Base-by-base conservation (phyloP, 164 flowering plant genomes). In the Vitis rupestris region DNA sequence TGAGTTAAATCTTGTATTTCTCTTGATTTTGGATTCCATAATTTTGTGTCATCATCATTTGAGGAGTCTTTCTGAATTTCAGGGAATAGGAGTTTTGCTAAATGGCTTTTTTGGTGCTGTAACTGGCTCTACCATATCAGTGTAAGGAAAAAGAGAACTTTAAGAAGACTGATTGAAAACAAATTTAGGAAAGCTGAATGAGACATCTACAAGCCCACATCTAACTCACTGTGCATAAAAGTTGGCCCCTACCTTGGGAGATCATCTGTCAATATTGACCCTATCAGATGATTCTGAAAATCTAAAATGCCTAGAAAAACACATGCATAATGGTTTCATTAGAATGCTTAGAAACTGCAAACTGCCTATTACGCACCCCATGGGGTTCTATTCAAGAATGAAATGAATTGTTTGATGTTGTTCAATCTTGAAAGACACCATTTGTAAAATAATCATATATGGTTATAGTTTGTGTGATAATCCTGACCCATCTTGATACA, bases 51-150 rank as follows among this genome's bases (percentile, higher is more conserved):
- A 27, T 44, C 56, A 1, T 53, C 65, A 31, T 16, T 61, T 52
- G 4, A 27, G 1, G 3, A 65, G 0, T 63, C 63, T 27, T 50
- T 69, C 67, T 52, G 31, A 27, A n/a, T 76, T 75, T 74, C 86
- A 90, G 98, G 98, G 98, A 52, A 61, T 90, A 0, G 94, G 90
- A 1, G 70, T 70, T 67, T 55, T 87, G 61, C 72, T 83, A 49
- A 72, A 70, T 75, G 91, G 78, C 19, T 2, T 79, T 48, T 80
- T 82, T 76, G 88, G 88, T 17, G 59, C 71, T 10, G 71, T 74
- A 14, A 76, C 75, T 65, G 87, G 87, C n/a, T 68, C 75, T 48
- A 63, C 84, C 57, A 80, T 80, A 65, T 78, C 84, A 68, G 85
- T 78, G 90, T 84, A 80, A 80, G 12, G 37, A 66, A n/a, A 10